Evolutionary conservation across 2,329 filamentous ascomycete species (phyloP).

Genomic region (Ophiostoma himal-ulmi): DNA sequence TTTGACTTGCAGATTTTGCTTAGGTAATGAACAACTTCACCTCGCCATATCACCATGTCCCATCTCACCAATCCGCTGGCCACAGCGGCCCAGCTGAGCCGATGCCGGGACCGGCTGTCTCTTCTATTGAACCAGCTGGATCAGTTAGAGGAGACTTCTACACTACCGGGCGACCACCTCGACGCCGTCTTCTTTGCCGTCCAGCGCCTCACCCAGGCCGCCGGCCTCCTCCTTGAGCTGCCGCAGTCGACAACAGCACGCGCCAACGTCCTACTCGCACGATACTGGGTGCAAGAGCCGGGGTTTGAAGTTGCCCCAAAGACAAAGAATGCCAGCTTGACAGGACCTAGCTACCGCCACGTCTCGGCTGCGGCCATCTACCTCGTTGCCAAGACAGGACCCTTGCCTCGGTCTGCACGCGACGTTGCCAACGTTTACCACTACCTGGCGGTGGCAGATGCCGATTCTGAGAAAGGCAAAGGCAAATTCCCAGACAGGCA

Average conservation of each 20-base stretch:
- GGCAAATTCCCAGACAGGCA: background rate
- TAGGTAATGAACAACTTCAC: background rate
- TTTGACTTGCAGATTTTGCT: background rate
- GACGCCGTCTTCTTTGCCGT: conserved; percentile 66
- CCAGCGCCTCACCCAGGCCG: conserved; percentile 68
- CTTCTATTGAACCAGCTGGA: conserved; percentile 32
- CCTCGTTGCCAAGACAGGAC: conserved; percentile 74
- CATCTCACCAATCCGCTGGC: conserved; percentile 67
- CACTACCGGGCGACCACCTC: conserved; percentile 62
- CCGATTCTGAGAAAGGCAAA: conserved; percentile 38
- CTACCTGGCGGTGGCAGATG: conserved; percentile 57
- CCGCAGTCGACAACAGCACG: conserved; percentile 82
- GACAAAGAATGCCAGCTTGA: background rate
- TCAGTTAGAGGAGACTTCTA: background rate
- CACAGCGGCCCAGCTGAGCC: conserved; percentile 62
- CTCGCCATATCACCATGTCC: conserved; percentile 40
- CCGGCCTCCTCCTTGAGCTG: conserved; percentile 73
- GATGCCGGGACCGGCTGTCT: conserved; percentile 47
- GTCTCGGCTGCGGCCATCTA: conserved; percentile 77
- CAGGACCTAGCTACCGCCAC: conserved; percentile 34
- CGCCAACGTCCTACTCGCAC: conserved; percentile 72
- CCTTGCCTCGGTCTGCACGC: conserved; percentile 67
- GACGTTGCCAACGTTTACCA: conserved; percentile 80
- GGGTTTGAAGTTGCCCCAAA: conserved; percentile 13
- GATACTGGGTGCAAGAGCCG: conserved; percentile 66